Conservation (phyloP, 2,329 filamentous ascomycete genomes). For the Hymenoscyphus occultus region DNA sequence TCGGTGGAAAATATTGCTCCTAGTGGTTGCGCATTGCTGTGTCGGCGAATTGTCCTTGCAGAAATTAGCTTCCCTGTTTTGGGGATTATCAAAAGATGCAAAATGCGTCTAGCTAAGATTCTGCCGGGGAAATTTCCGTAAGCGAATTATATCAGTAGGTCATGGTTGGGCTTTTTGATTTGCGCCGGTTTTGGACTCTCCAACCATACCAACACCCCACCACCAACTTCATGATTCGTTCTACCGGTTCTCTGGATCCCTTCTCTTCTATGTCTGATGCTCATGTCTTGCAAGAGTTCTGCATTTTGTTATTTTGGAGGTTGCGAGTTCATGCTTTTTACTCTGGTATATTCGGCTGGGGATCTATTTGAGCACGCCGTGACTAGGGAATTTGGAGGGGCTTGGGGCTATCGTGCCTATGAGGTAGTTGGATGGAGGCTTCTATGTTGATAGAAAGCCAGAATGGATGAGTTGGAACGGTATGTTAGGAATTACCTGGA, state of each 20-base stretch:
- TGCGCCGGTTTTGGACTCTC: slow-evolving; percentile 5
- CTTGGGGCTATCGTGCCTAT: background rate
- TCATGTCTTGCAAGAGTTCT: background rate
- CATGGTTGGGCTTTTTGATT: background rate
- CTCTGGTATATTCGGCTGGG: background rate
- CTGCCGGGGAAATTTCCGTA: slow-evolving; percentile 1
- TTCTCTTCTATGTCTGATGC: background rate
- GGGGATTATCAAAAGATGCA: slow-evolving; percentile 9
- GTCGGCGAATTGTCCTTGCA: background rate
- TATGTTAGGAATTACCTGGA: slow-evolving; percentile 3
- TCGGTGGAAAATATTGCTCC: slow-evolving; percentile 1
- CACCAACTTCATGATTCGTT: slow-evolving; percentile 1
- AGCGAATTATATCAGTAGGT: background rate
- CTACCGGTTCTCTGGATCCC: background rate
- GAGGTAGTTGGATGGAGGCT: background rate
- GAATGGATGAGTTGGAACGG: background rate
- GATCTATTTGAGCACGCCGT: background rate
- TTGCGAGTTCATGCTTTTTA: background rate
- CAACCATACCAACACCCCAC: slow-evolving; percentile 2
- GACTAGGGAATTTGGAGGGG: background rate
- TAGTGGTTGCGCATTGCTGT: background rate
- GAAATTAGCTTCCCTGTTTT: background rate
- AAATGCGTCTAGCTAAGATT: background rate
- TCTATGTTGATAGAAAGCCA: background rate
- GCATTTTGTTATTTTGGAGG: background rate